These are phyloP conservation scores for Dipodascus geniculatus DNA, from an alignment of 805 yeast genomes.

Conservation along the genomic window DNA sequence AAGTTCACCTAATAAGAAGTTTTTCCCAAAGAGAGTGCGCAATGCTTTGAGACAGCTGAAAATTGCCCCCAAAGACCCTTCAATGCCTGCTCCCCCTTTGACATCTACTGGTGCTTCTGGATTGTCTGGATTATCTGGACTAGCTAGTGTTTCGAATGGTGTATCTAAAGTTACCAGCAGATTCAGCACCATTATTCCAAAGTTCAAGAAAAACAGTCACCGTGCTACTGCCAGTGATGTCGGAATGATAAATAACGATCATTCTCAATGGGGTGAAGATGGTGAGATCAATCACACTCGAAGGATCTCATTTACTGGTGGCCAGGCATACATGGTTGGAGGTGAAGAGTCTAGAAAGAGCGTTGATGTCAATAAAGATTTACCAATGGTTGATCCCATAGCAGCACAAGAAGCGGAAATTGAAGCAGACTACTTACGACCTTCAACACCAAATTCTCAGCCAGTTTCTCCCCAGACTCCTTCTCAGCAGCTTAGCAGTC, in stretches of 20 bases:
- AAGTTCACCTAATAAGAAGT: background rate
- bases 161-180: background rate
- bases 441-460: too few relatives aligned
- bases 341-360: background rate
- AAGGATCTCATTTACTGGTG: background rate
- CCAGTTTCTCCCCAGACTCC: background rate
- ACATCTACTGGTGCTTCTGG: background rate
- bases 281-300: background rate
- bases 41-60: background rate
- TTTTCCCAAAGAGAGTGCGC: background rate
- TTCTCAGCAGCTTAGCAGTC: background rate
- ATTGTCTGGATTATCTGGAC: background rate
- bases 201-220: background rate
- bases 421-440: too few relatives aligned
- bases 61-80: background rate
- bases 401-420: background rate
- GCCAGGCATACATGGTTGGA: background rate
- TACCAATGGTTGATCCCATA: background rate
- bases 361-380: background rate
- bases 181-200: background rate
- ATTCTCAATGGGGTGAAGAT: background rate
- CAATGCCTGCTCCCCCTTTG: background rate
- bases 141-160: background rate
- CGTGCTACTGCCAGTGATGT: background rate
- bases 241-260: background rate